Evolutionary conservation across 345 rosid species (phyloP).

Genomic region (Psidium friedrichsthalianum): DNA sequence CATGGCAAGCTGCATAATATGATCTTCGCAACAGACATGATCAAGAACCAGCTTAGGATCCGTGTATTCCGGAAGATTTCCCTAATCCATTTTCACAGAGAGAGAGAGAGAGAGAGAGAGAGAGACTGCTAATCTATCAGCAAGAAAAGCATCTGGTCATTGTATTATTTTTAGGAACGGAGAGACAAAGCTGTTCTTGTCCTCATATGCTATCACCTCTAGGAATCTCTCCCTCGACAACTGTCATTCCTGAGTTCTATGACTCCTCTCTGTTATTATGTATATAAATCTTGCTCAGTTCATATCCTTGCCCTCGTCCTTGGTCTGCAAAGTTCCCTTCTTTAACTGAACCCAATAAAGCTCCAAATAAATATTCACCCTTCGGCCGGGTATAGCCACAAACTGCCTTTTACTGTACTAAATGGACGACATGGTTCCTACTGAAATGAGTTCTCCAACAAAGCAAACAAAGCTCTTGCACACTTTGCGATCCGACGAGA

Average conservation of each 20-base stretch:
- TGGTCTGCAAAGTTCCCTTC: slow-evolving; percentile 23
- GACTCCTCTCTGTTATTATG: slow-evolving; percentile 4
- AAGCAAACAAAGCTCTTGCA: background rate
- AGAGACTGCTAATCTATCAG: background rate
- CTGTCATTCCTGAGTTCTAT: background rate
- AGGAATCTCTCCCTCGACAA: background rate
- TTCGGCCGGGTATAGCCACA: slow-evolving; percentile 24
- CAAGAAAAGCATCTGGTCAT: background rate
- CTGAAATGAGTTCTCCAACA: background rate
- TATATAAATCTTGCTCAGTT: background rate
- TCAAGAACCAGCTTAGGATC: background rate
- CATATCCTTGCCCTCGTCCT: background rate
- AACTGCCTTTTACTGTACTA: slow-evolving; percentile 27
- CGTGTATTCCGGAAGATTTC: background rate
- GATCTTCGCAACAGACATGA: background rate
- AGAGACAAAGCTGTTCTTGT: background rate
- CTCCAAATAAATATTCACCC: slow-evolving; percentile 4
- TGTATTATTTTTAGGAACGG: background rate
- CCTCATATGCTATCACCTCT: background rate
- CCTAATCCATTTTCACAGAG: background rate
- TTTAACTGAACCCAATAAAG: slow-evolving; percentile 37
- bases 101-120: background rate
- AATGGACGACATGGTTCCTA: background rate
- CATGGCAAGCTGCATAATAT: background rate
- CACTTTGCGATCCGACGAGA: background rate